Evolutionary conservation across 208 protist species (phyloP), one percentile per base, ranked within the genome.

Genomic region (Acanthamoeba rhysodes): DNA sequence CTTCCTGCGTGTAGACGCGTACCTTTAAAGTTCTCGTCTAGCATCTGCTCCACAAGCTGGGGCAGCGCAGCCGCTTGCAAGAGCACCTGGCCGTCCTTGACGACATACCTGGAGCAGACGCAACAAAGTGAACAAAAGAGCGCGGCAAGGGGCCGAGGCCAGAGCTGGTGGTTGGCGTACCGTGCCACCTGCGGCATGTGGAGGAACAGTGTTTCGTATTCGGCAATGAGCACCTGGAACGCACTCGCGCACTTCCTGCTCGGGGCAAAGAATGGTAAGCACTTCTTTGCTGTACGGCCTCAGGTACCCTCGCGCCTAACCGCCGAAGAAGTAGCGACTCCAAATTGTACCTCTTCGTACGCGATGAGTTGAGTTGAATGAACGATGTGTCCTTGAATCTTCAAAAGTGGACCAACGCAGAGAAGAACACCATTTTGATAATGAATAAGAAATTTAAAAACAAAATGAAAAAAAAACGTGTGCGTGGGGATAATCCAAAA

Each of bases 21-120:
- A 93, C 88, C 88, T 37, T 70, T 53, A 14, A 62, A 93, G 41
- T 48, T 93, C 24, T 93, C 88, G 41, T 93, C 88, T 1, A 93
- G 18, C 88, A 93, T 93, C n/a, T 93, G 34, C 41, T 93, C 88
- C 22, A 93, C 88, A 14, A 93, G 29, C n/a, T 93, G 55, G 20
- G 55, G 45, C 62, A 93, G 41, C 7, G 59, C 76, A 9, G n/a
- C 55, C 20, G 64, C 66, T 34, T 93, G 34, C 41, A 93, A 16
- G 27, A 70, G 37, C 59, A 76, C 22, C n/a, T 93, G 34, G 0
- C 88, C 88, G 20, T 93, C 66, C 50, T 93, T 93, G 27, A 80
- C 14, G 12, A 37, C 16, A 76, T 62, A 70, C 37, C 48, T 70
- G 72, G 18, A 68, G 22, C 4, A 62, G 10, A 62, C 14, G 20